Evolutionary conservation across 2,329 filamentous ascomycete genomes (phyloP).

Genomic region (Alternaria sp.): DNA sequence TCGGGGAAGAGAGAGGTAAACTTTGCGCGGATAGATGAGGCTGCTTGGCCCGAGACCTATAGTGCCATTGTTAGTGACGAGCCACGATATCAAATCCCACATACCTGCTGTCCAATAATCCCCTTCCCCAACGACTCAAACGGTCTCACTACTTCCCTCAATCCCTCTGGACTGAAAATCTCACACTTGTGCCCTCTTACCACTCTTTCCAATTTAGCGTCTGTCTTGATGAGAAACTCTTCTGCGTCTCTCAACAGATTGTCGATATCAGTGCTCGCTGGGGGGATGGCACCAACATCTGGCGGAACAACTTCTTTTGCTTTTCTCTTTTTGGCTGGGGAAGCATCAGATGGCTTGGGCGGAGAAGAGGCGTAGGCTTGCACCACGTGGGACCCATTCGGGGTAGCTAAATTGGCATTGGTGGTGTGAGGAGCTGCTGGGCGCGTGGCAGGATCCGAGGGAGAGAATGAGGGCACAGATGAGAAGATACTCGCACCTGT

Average conservation of each 20-base stretch:
- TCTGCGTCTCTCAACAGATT: constrained; percentile 79
- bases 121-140: constrained; percentile 84
- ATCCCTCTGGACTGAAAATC: constrained; percentile 80
- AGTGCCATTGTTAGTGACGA: neutral
- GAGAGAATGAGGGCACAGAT: constrained; percentile 35
- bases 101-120: constrained; percentile 88
- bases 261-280: constrained; percentile 67
- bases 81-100: constrained; percentile 5
- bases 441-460: constrained; percentile 62
- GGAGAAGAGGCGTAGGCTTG: constrained; percentile 53
- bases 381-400: constrained; percentile 71
- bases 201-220: constrained; percentile 74
- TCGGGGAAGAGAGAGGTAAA: constrained; percentile 61
- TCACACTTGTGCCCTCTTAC: constrained; percentile 79
- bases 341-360: constrained; percentile 37
- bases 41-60: constrained; percentile 85
- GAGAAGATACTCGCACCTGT: constrained; percentile 58
- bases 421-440: constrained; percentile 70
- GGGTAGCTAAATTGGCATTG: constrained; percentile 76
- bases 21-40: constrained; percentile 84
- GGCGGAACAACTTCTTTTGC: constrained; percentile 50
- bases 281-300: constrained; percentile 35
- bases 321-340: constrained; percentile 56
- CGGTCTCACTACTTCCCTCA: constrained; percentile 87
- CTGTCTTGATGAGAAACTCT: constrained; percentile 75